Percentiles rank a stretch among this genome's conserved stretches.
phyloP scores from a whole-genome alignment of 2,329 filamentous ascomycete species.

The Zymoseptoria passerinii region DNA sequence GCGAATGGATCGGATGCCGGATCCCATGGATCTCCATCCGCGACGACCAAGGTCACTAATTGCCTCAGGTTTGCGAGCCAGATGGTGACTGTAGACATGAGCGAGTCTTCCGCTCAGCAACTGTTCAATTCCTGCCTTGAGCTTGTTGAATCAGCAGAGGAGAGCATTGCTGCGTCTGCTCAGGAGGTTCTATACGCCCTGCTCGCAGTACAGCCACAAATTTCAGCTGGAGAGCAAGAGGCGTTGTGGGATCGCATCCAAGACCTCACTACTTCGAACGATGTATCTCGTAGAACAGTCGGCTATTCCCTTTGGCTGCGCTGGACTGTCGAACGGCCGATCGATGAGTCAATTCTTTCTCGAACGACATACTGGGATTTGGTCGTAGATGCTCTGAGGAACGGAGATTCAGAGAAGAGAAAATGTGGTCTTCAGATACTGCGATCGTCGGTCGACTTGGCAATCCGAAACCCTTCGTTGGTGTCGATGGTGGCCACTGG shows the following conservation, averaged over 20 bases:
- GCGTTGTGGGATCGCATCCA: slow-evolving; percentile 11
- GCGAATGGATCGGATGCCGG: not conserved
- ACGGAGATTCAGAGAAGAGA: slow-evolving; percentile 38
- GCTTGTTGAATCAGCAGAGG: slow-evolving; percentile 8
- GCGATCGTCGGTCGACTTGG: slow-evolving; percentile 31
- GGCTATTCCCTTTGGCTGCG: slow-evolving; percentile 25
- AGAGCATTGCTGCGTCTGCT: slow-evolving; percentile 5
- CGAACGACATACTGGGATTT: slow-evolving; percentile 33
- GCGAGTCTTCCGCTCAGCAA: not conserved
- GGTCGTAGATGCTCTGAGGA: slow-evolving; percentile 32
- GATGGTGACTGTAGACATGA: not conserved
- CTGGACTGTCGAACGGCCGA: slow-evolving; percentile 5
- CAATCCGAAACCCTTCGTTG: slow-evolving; percentile 11
- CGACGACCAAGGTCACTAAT: not conserved
- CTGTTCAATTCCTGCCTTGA: slow-evolving; percentile 10
- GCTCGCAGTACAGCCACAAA: not conserved
- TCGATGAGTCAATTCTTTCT: slow-evolving; percentile 7
- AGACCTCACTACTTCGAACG: slow-evolving; percentile 3
- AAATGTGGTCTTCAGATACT: slow-evolving; percentile 41
- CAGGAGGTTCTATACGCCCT: slow-evolving; percentile 7
- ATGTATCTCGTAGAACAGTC: slow-evolving; percentile 10
- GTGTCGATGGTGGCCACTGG: slow-evolving; percentile 1
- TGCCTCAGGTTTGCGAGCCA: slow-evolving; percentile 6
- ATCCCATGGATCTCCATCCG: not conserved
- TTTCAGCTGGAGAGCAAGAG: slow-evolving; percentile 1